Evolutionary conservation across 2,329 filamentous ascomycete species (phyloP).

Genomic region (Beauveria brongniartii): DNA sequence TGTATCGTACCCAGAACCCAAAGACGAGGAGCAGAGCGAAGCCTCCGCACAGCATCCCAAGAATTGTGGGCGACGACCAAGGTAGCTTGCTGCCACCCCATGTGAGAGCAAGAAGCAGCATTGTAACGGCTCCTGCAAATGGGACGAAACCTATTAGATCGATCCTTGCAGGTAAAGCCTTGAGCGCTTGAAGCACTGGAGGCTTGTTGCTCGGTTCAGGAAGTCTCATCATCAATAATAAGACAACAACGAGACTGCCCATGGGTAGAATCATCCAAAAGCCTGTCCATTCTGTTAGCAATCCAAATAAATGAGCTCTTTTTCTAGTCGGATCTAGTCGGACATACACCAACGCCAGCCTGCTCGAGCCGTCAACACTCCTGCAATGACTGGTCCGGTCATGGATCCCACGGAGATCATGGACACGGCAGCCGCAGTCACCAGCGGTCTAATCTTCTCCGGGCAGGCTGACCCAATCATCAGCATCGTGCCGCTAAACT

Average conservation of each 20-base stretch:
- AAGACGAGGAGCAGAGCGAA: not conserved
- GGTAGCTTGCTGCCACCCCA: not conserved
- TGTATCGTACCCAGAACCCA: not conserved
- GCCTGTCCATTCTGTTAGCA: not conserved
- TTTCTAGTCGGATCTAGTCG: too few species aligned
- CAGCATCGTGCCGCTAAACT: slow-evolving; percentile 7
- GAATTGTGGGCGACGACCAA: not conserved
- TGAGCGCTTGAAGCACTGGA: not conserved
- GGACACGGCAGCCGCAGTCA: not conserved
- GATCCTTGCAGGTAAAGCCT: not conserved
- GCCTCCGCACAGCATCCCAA: not conserved
- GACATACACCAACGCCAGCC: slow-evolving; percentile 12
- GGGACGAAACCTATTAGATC: not conserved
- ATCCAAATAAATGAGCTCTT: too few species aligned
- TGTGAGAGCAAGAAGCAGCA: not conserved
- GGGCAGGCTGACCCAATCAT: not conserved
- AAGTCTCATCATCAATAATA: too few species aligned
- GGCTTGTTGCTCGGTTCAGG: not conserved
- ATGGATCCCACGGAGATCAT: slow-evolving; percentile 9
- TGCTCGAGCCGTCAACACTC: not conserved
- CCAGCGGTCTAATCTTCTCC: not conserved
- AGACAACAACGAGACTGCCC: not conserved
- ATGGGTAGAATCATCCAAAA: slow-evolving; percentile 9
- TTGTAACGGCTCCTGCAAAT: not conserved
- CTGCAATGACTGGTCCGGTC: slow-evolving; percentile 10